Percentiles rank a stretch among this genome's conserved stretches.
phyloP scores from a whole-genome alignment of 2,329 filamentous ascomycete genomes.

The Neobulgaria alba region DNA sequence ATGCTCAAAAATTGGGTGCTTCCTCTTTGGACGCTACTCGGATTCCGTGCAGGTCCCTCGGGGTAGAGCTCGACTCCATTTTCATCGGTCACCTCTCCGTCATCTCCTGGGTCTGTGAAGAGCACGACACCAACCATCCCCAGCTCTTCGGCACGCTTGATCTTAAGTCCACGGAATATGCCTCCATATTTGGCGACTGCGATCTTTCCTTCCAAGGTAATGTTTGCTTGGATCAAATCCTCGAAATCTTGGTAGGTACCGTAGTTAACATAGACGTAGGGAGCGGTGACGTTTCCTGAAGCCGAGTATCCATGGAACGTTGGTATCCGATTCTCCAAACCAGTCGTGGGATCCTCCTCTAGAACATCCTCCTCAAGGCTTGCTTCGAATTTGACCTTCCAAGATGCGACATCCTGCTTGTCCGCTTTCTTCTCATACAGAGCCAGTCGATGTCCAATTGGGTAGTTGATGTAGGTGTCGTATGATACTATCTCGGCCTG shows the following conservation, averaged over 20 bases:
- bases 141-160: conserved; percentile 84
- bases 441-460: conserved; percentile 59
- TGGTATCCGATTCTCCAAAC: conserved; percentile 63
- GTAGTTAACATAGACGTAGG: conserved; percentile 85
- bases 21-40: conserved; percentile 82
- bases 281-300: conserved; percentile 80
- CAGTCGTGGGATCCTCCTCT: conserved; percentile 72
- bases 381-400: conserved; percentile 69
- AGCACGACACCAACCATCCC: conserved; percentile 81
- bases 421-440: conserved; percentile 44
- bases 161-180: conserved; percentile 83
- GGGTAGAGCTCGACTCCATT: conserved; percentile 77
- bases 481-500: conserved; percentile 58
- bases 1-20: conserved; percentile 74
- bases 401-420: conserved; percentile 33
- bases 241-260: conserved; percentile 81
- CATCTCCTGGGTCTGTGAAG: conserved; percentile 84
- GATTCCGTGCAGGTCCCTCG: conserved; percentile 76
- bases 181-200: conserved; percentile 78
- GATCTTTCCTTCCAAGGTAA: conserved; percentile 76
- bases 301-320: conserved; percentile 95
- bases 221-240: conserved; percentile 65
- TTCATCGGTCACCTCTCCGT: conserved; percentile 70
- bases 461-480: conserved; percentile 72
- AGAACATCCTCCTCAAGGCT: conserved; percentile 77